Base-by-base conservation (phyloP, 257 asterid species). In the Capsicum baccatum region DNA sequence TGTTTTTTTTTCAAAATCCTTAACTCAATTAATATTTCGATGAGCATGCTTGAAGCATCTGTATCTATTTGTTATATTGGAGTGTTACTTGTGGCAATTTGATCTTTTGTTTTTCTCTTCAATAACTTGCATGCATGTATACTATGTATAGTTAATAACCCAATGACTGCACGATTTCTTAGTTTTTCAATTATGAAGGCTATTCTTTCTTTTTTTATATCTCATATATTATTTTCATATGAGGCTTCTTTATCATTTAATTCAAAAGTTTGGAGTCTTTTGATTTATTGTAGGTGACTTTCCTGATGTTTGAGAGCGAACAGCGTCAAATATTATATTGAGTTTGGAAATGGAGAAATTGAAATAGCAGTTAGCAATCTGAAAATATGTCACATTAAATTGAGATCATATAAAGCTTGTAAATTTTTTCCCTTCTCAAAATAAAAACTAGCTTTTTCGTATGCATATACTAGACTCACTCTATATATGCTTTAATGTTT, bases 41-140 rank as follows among this genome's bases (percentile, higher is more conserved):
- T 52, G 33, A 54, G 63, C 82, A 8, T 78, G 73, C 47, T 26
- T 26, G 64, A 78, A 78, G 66, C 64, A 54, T 78, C 63, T 54
- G 50, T 78, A 56, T 76, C 63, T 21, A 33, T 50, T 69, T 69
- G 63, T 78, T 33, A 9, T 33, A 54, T 78, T n/a, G 12, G 64
- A 78, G 82, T 78, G 33, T 54, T 54, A 78, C 64, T 54, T 78
- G 64, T 78, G 54, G 64, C 82, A 78, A 78, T 14, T 54, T 78
- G 82, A 78, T 78, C 82, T 8, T 54, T 54, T 55, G 50, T 5
- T 78, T 54, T 26, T 76, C 66, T 44, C 81, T 76, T 52, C 62
- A 74, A 12, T 21, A 76, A 52, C 63, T 52, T 76, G 58, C 63
- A 76, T 76, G 62, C 59, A 21, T 76, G 59, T 76, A 60, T 44